Conservation (phyloP, 805 yeast species). For the Metschnikowia santaceciliae region DNA sequence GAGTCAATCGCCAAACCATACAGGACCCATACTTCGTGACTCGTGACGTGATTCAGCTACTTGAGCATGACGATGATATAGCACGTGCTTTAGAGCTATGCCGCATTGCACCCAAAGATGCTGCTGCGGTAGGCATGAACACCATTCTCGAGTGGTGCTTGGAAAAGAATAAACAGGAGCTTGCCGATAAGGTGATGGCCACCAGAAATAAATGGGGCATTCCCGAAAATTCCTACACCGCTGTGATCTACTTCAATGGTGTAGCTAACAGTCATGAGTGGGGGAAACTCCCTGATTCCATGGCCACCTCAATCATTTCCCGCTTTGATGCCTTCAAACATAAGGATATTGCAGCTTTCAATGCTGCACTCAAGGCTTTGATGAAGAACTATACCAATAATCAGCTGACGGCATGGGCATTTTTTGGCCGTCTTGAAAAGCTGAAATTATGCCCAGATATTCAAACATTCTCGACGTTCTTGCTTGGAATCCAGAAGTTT, state of each 20-base stretch:
- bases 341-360: conserved; percentile 27
- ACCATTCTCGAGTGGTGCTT: conserved; percentile 52
- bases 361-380: conserved; percentile 34
- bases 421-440: conserved; percentile 27
- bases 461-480: conserved; percentile 37
- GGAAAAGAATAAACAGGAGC: conserved; percentile 37
- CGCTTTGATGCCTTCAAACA: conserved; percentile 17
- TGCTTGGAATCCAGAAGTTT: conserved; percentile 30
- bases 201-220: conserved; percentile 62
- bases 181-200: conserved; percentile 48
- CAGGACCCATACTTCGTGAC: conserved; percentile 56
- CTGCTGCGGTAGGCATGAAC: conserved; percentile 62
- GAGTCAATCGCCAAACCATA: conserved; percentile 54
- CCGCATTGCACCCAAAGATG: conserved; percentile 39
- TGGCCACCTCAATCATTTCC: conserved; percentile 20
- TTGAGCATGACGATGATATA: conserved; percentile 43
- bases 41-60: conserved; percentile 48
- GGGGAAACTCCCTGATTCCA: conserved; percentile 26
- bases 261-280: conserved; percentile 29
- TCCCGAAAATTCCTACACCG: conserved; percentile 45
- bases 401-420: conserved; percentile 35
- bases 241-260: conserved; percentile 34
- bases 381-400: conserved; percentile 31
- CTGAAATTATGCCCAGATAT: conserved; percentile 25
- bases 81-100: conserved; percentile 53